A percentile compares a stretch with the other conserved stretches of the same genome.
Conservation (phyloP, 768 basidiomycete species). For the Tricholoma hemisulphureum region DNA sequence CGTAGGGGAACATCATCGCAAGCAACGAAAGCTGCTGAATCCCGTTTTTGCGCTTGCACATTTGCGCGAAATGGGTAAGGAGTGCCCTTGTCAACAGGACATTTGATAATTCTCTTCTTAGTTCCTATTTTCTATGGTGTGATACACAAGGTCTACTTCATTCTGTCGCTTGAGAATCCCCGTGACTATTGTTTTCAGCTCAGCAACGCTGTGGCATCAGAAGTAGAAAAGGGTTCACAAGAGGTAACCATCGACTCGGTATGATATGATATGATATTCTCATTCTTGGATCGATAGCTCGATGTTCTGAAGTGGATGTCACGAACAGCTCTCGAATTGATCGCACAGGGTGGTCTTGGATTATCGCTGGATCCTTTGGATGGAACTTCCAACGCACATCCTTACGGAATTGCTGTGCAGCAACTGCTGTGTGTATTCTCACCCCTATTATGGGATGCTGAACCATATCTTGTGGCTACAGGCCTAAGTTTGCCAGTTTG, state of each 20-base stretch:
- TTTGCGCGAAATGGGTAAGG: constrained; percentile 38
- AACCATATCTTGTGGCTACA: background rate
- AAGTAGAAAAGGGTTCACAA: constrained; percentile 28
- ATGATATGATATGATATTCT: background rate
- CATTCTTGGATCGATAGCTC: constrained; percentile 20
- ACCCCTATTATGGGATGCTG: background rate
- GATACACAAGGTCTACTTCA: constrained; percentile 22
- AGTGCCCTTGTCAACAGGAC: background rate
- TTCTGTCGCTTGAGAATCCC: background rate
- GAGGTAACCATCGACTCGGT: constrained; percentile 20
- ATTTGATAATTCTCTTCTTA: background rate
- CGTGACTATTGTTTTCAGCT: constrained; percentile 21
- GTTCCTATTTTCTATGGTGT: constrained; percentile 34
- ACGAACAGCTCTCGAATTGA: constrained; percentile 46
- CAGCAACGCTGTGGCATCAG: constrained; percentile 16
- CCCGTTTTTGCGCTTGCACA: constrained; percentile 43
- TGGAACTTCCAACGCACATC: constrained; percentile 28
- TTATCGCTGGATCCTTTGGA: constrained; percentile 41
- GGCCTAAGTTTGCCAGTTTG: background rate
- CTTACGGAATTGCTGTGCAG: constrained; percentile 32
- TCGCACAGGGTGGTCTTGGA: constrained; percentile 49
- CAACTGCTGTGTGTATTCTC: constrained; percentile 26
- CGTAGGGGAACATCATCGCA: constrained; percentile 40
- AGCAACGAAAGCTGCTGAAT: constrained; percentile 43
- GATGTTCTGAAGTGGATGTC: constrained; percentile 36